Percentiles rank a stretch among this genome's conserved stretches.
Conservation (phyloP, 768 basidiomycete species). For the Pulveroboletus sp. region DNA sequence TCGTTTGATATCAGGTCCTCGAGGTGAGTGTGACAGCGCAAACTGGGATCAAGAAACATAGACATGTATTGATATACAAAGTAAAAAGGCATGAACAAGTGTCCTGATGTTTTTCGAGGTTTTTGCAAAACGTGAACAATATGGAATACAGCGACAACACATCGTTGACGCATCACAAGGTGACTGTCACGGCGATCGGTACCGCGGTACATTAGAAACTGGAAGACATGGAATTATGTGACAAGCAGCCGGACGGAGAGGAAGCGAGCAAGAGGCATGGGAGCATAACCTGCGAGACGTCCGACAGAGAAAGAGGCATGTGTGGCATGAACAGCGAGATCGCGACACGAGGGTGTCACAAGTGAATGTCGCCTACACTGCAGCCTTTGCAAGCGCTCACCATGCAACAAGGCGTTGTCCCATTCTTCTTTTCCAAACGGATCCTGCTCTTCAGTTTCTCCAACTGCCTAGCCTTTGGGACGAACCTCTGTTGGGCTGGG, state of each 20-base stretch:
- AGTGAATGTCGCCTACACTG: slow-evolving; percentile 18
- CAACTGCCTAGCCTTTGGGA: slow-evolving; percentile 64
- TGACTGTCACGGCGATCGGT: slow-evolving; percentile 12
- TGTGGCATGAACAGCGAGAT: slow-evolving; percentile 5
- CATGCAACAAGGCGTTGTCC: slow-evolving; percentile 17
- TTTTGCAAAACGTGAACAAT: slow-evolving; percentile 13
- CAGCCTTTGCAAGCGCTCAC: slow-evolving; percentile 31
- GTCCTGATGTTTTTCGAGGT: slow-evolving; percentile 15
- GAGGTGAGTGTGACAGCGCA: too few species aligned
- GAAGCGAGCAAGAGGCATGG: slow-evolving; percentile 19
- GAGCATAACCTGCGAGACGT: slow-evolving; percentile 9
- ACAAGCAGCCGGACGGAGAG: slow-evolving; percentile 11
- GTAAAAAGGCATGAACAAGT: slow-evolving; percentile 26
- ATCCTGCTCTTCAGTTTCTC: slow-evolving; percentile 57
- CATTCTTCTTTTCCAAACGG: slow-evolving; percentile 33
- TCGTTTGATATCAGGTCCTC: too few species aligned
- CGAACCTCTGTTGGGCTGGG: slow-evolving; percentile 38
- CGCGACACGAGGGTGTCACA: slow-evolving; percentile 21
- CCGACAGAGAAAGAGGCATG: slow-evolving; percentile 10
- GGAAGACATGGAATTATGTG: slow-evolving; percentile 16
- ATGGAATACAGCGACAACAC: slow-evolving; percentile 32
- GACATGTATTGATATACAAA: slow-evolving; percentile 19
- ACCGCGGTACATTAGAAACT: slow-evolving; percentile 5
- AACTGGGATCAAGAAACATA: slow-evolving; percentile 19
- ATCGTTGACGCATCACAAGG: slow-evolving; percentile 23